Percentiles rank a stretch among this genome's conserved stretches.
phyloP scores from a whole-genome alignment of 2,329 filamentous ascomycete species.

The Monosporascus sp. region DNA sequence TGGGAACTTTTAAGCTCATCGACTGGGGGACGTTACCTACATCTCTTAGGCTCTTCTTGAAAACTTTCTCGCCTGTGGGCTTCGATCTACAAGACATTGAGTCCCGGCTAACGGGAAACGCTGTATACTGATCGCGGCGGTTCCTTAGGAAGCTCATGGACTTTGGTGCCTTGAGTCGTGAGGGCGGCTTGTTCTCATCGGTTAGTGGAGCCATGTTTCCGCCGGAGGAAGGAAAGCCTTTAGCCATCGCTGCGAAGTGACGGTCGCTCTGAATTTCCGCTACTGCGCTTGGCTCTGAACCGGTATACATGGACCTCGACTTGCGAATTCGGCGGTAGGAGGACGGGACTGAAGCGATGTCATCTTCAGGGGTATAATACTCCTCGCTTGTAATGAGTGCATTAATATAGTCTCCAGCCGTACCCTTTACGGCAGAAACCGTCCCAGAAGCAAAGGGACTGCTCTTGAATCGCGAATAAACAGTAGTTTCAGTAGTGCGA shows the following conservation, averaged over 20 bases:
- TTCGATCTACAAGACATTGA: slow-evolving; percentile 40
- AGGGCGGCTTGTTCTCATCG: slow-evolving; percentile 25
- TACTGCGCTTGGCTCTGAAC: slow-evolving; percentile 16
- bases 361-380: slow-evolving; percentile 43
- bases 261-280: slow-evolving; percentile 2
- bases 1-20: slow-evolving; percentile 11
- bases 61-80: slow-evolving; percentile 27
- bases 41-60: slow-evolving; percentile 44
- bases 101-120: slow-evolving; percentile 13
- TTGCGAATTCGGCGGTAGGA: slow-evolving; percentile 47
- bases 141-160: slow-evolving; percentile 50
- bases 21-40: slow-evolving; percentile 38
- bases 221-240: slow-evolving; percentile 6
- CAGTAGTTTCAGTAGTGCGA: background rate
- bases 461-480: slow-evolving; percentile 5
- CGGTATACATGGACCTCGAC: slow-evolving; percentile 49
- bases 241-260: slow-evolving; percentile 4
- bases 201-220: background rate
- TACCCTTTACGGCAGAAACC: slow-evolving; percentile 22
- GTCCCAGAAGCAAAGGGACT: slow-evolving; percentile 20
- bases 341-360: slow-evolving; percentile 40
- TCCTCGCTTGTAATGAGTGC: slow-evolving; percentile 33
- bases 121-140: slow-evolving; percentile 20
- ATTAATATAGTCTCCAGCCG: slow-evolving; percentile 31
- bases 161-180: slow-evolving; percentile 39